phyloP scores from a whole-genome alignment of 1,139 yeast species.

The Yamadazyma buinensis region DNA sequence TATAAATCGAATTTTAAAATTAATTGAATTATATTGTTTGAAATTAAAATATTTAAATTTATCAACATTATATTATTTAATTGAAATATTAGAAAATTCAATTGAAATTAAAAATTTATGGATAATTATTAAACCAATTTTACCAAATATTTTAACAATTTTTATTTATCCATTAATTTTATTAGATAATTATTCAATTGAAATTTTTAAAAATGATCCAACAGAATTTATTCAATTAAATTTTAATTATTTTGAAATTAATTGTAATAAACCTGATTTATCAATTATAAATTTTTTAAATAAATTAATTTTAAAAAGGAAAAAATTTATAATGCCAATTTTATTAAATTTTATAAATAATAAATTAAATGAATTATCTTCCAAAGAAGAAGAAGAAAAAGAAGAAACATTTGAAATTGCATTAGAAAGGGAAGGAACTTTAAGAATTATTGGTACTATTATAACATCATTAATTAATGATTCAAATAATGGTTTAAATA shows the following conservation, averaged over 20 bases:
- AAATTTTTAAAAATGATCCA: conserved; percentile 83
- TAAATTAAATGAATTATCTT: conserved; percentile 32
- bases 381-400: conserved; percentile 30
- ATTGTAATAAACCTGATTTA: conserved; percentile 54
- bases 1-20: conserved; percentile 56
- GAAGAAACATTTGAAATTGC: conserved; percentile 56
- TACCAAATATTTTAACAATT: conserved; percentile 60
- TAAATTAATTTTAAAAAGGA: conserved; percentile 65
- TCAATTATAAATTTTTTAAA: conserved; percentile 63
- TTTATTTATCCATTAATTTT: conserved; percentile 77
- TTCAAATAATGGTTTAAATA: conserved; percentile 33
- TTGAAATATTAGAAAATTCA: conserved; percentile 69
- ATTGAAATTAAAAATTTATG: conserved; percentile 68
- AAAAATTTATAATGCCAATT: conserved; percentile 53
- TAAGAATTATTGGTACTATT: conserved; percentile 74
- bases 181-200: conserved; percentile 67
- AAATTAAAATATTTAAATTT: conserved; percentile 66
- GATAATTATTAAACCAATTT: conserved; percentile 67
- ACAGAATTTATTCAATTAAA: conserved; percentile 82
- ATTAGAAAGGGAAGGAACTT: conserved; percentile 71
- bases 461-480: conserved; percentile 50
- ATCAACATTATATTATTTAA: conserved; percentile 61
- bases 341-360: conserved; percentile 64
- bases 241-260: conserved; percentile 58
- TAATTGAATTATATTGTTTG: conserved; percentile 71